Evolutionary conservation across 2,329 filamentous ascomycete species (phyloP), one percentile per base, ranked within the genome.

Genomic region (Epichloe typhina): DNA sequence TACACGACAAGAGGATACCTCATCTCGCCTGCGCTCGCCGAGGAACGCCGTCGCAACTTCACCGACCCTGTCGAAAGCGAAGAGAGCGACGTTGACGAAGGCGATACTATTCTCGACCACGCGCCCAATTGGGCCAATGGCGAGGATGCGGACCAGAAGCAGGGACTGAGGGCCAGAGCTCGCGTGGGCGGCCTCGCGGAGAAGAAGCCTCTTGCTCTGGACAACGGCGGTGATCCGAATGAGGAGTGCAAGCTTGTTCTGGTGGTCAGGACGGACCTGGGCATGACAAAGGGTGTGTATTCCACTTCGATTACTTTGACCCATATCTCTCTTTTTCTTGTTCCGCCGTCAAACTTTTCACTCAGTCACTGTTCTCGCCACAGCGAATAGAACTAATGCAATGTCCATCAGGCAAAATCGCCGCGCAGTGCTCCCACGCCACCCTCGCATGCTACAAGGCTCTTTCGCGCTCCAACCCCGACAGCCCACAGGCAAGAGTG

Each of bases 381-480:
- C 26, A 15, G 23, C 4, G 23, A 19, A 37, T 19, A 37, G 13
- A 15, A 15, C 44, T 39, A 15, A 50, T 19, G 6, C 2, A 12
- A 12, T 7, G 1, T 4, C 23, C 12, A 38, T 44, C 56, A 95
- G 91, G 91, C 61, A 98, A 98, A 76, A 96, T 97, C 61, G 93
- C 88, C 52, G 93, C 93, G 7, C 93, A 97, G 70, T 91, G 86
- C 70, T 86, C 84, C 47, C 93, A 97, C 69, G 93, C 93, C n/a
- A 95, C 91, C 3, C 82, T 98, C 51, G 90, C 91, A 50, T 97
- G 91, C 78, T 98, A 95, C 81, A 97, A 96, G 72, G 73, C 82
- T 53, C 81, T 94, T 56, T 69, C 80, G 51, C 69, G 72, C 50
- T 71, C 79, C n/a, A 70, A 75, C 49, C 69, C 77, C 40, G 67